These are phyloP conservation scores for Cinnamomum micranthum DNA, from an alignment of 164 flowering plant species.

Conservation along the genomic window DNA sequence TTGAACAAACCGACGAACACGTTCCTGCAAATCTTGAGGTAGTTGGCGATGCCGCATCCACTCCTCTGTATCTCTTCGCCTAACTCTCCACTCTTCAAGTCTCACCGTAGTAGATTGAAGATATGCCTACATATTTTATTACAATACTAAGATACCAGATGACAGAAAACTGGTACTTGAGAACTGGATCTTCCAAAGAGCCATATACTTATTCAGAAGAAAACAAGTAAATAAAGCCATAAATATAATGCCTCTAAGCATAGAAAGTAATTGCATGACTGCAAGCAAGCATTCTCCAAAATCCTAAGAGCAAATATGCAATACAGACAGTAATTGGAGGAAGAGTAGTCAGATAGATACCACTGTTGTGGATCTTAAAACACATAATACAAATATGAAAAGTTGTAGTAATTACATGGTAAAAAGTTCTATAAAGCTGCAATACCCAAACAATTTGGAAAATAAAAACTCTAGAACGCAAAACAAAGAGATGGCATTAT, in stretches of 20 bases:
- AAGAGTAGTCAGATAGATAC: not conserved
- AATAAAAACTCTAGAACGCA: no score
- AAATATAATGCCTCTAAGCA: not conserved
- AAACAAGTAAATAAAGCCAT: not conserved
- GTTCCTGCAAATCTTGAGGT: conserved; percentile 60
- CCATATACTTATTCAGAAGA: not conserved
- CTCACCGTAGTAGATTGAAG: conserved; percentile 64
- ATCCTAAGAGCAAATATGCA: no score
- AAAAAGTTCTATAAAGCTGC: not conserved
- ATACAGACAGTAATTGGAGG: not conserved
- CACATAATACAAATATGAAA: no score
- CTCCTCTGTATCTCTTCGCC: conserved; percentile 61
- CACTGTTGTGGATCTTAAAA: not conserved
- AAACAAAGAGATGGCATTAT: no score
- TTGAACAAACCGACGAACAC: conserved; percentile 59
- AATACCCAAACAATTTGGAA: not conserved
- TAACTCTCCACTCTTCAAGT: conserved; percentile 73
- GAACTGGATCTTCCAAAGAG: not conserved
- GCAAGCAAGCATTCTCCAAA: not conserved
- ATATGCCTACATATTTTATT: conserved; percentile 35
- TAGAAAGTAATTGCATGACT: not conserved
- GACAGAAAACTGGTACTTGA: not conserved
- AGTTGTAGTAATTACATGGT: not conserved
- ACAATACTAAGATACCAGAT: not conserved
- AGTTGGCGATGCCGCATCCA: conserved; percentile 84